Conservation (phyloP, 805 yeast species). For the Zygosaccharomyces gambellarensis region DNA sequence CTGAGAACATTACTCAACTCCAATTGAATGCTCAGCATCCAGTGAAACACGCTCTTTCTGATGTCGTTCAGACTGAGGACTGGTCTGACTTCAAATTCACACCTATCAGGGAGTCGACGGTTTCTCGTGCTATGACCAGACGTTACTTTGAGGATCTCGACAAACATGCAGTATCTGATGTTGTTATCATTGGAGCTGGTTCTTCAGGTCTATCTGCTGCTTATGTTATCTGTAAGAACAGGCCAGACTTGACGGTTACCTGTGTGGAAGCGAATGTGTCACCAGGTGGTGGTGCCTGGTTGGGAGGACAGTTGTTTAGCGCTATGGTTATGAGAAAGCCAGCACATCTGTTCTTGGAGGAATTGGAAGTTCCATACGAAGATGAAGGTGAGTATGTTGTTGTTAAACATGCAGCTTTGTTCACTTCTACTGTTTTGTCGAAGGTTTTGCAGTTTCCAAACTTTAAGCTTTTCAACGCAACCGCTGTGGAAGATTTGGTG, state of each 20-base stretch:
- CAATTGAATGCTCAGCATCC: constrained; percentile 17
- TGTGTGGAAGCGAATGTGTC: constrained; percentile 70
- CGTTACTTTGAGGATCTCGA: constrained; percentile 70
- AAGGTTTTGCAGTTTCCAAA: constrained; percentile 68
- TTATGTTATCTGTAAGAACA: constrained; percentile 62
- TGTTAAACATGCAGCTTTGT: constrained; percentile 74
- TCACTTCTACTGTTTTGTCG: constrained; percentile 65
- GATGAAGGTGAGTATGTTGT: constrained; percentile 79
- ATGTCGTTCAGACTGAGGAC: constrained; percentile 37
- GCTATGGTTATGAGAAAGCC: constrained; percentile 81
- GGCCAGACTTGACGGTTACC: constrained; percentile 73
- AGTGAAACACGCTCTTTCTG: constrained; percentile 29
- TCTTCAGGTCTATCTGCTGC: constrained; percentile 75
- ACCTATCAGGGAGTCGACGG: constrained; percentile 73
- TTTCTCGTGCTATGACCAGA: constrained; percentile 73
- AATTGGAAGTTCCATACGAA: constrained; percentile 59
- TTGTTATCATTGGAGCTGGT: constrained; percentile 75
- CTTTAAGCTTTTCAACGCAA: constrained; percentile 72
- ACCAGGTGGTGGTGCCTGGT: constrained; percentile 78
- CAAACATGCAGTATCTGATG: constrained; percentile 68
- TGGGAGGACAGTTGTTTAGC: constrained; percentile 71
- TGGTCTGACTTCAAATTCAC: constrained; percentile 67
- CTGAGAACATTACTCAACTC: constrained; percentile 14
- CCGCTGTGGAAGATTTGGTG: constrained; percentile 75
- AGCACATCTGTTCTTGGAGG: constrained; percentile 63